Conservation (phyloP, 2,329 filamentous ascomycete genomes). For the Aspergillus sp. region DNA sequence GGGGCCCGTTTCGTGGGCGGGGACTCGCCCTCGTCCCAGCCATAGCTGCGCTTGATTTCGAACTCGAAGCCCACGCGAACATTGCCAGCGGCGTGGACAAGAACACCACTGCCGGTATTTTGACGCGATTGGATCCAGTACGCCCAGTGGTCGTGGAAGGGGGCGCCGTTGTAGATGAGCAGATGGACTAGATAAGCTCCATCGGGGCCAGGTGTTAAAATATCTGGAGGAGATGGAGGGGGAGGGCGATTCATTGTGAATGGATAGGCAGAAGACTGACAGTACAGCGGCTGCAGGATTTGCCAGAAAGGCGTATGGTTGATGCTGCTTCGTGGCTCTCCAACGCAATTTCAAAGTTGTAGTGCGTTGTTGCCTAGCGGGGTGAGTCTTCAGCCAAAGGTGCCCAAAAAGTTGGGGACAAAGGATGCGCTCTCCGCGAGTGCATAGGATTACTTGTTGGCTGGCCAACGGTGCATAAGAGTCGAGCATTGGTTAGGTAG, state of each 20-base stretch:
- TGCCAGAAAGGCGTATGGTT: no score
- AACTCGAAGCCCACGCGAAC: constrained; percentile 38
- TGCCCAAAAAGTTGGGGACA: no score
- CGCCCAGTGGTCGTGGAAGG: constrained; percentile 45
- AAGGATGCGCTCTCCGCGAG: no score
- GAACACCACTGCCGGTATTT: constrained; percentile 29
- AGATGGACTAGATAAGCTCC: constrained; percentile 34
- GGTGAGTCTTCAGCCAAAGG: no score
- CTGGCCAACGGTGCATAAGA: no score
- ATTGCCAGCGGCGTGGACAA: constrained; percentile 37
- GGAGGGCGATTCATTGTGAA: background rate
- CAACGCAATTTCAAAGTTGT: no score
- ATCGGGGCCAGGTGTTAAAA: background rate
- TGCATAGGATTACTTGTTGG: no score
- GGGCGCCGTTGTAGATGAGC: constrained; percentile 36
- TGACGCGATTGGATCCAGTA: constrained; percentile 33
- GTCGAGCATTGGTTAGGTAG: no score
- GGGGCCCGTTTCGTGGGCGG: constrained; percentile 29
- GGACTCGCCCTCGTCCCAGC: constrained; percentile 23
- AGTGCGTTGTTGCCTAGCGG: no score
- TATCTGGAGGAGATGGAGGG: background rate
- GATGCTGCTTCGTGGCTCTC: no score
- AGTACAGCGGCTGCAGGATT: no score
- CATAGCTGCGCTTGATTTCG: constrained; percentile 34
- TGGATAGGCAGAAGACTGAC: no score